A percentile compares a stretch with the other conserved stretches of the same genome.
Conservation (phyloP, 345 rosid genomes). For the Schrenkiella parvula region DNA sequence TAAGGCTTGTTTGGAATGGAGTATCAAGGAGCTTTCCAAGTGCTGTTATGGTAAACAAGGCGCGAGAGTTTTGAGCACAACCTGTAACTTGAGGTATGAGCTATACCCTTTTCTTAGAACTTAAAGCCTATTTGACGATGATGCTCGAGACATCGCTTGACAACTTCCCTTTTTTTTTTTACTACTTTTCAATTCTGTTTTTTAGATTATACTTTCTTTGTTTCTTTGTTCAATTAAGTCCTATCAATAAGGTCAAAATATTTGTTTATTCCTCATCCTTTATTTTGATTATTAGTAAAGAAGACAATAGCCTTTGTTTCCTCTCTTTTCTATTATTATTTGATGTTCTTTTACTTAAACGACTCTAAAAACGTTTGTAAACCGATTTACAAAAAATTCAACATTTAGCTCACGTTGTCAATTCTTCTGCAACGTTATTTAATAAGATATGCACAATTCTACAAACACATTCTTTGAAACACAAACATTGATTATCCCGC, state of each 20-base stretch:
- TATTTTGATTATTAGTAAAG: neutral
- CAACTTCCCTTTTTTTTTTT: neutral
- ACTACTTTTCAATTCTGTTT: neutral
- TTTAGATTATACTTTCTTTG: neutral
- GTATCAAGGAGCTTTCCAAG: neutral
- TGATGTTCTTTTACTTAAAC: neutral
- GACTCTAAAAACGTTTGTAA: neutral
- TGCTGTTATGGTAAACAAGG: conserved; percentile 24
- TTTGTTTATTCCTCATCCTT: neutral
- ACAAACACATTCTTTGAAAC: no score
- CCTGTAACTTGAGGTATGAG: conserved; percentile 8
- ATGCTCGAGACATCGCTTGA: neutral
- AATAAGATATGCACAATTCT: no score
- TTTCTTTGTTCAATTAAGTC: no score
- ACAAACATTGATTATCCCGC: no score
- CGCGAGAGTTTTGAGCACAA: conserved; percentile 1
- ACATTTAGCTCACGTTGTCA: no score
- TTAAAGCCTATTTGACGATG: conserved; percentile 24
- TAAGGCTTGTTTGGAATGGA: neutral
- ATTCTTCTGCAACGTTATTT: no score
- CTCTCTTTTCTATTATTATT: neutral
- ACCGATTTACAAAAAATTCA: neutral
- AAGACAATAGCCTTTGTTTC: neutral
- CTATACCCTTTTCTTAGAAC: conserved; percentile 23
- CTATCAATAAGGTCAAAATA: neutral